Percentiles rank a stretch among this genome's conserved stretches.
These are phyloP conservation scores for Acanthamoeba triangularis DNA, from an alignment of 208 protist genomes.

Conservation along the genomic window DNA sequence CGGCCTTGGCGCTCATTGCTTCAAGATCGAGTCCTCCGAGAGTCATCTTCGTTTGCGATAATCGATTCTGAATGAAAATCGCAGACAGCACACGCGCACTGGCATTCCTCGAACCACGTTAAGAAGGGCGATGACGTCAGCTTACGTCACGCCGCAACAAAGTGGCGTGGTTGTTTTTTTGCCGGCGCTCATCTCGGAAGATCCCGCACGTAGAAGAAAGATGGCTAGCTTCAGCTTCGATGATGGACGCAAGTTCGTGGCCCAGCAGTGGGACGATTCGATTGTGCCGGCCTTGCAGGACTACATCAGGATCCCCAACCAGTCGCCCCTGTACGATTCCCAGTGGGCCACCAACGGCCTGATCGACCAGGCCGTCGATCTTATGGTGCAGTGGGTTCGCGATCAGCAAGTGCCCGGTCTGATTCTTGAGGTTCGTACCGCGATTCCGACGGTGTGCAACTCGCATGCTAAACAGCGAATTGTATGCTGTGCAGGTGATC, in stretches of 20 bases:
- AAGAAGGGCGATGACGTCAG: no score
- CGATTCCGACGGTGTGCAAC: background rate
- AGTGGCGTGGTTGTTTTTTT: no score
- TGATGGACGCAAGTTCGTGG: background rate
- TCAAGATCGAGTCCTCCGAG: background rate
- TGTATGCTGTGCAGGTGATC: background rate
- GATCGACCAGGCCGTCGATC: slow-evolving; percentile 82
- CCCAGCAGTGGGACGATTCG: slow-evolving; percentile 66
- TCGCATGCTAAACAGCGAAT: no score
- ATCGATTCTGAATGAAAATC: no score
- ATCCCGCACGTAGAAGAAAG: background rate
- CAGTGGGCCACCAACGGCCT: slow-evolving; percentile 86
- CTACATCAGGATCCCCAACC: slow-evolving; percentile 81
- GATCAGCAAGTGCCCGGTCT: slow-evolving; percentile 76
- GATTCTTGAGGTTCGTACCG: slow-evolving; percentile 69
- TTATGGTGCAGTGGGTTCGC: slow-evolving; percentile 80
- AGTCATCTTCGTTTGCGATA: background rate
- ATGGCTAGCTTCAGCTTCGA: slow-evolving; percentile 43
- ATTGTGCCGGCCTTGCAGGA: slow-evolving; percentile 65
- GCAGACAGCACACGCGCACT: no score
- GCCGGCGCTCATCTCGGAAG: no score
- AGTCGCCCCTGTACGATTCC: slow-evolving; percentile 69
- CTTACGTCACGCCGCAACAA: no score
- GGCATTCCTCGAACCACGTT: no score
- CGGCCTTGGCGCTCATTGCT: background rate